Evolutionary conservation across 78 protist species (phyloP), one percentile per base, ranked within the genome.

Genomic region (Pigoraptor vietnamica): DNA sequence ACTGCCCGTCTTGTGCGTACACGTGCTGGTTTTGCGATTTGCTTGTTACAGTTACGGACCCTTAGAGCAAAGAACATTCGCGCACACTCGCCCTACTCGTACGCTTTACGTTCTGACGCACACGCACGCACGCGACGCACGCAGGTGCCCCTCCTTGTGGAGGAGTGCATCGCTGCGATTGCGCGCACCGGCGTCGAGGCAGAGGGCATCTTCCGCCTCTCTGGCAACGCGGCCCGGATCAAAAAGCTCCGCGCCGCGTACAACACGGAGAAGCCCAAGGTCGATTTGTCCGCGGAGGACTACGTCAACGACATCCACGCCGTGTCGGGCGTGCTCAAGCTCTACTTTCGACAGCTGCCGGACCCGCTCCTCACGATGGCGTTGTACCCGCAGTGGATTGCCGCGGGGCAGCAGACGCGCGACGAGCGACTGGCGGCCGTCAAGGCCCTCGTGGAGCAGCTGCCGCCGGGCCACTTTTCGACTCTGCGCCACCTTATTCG

Each of bases 281-380:
- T 48, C 67, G 67, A 48, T 48, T 14, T 48, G 67, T 48, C 67
- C 67, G 67, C 67, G 29, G 67, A 48, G 14, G 67, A 48, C 29
- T 48, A 48, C 14, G 84, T 79, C 35, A 79, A 79, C n/a, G 38
- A 83, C 39, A 83, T 83, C 2, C 23, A 83, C 88, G 88, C 38
- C 24, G 38, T 83, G 9, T 6, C 88, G 34, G 88, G 88, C 35
- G 88, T 39, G 34, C 89, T 87, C 79, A 87, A 87, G 35, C 89
- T 39, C 32, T 87, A 39, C 67, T 39, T 87, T 39, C 89, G 89
- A 9, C 40, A 87, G 67, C 67, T 87, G 29, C 89, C 89, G 67
- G 89, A 87, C 40, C 89, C 89, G 34, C 89, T 87, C 0, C 35
- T 87, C 35, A 39, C 89, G 34, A 35, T 39, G 0, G 48, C 2